phyloP scores from a whole-genome alignment of 2,329 filamentous ascomycete genomes.

The Magnaporthiopsis poae region DNA sequence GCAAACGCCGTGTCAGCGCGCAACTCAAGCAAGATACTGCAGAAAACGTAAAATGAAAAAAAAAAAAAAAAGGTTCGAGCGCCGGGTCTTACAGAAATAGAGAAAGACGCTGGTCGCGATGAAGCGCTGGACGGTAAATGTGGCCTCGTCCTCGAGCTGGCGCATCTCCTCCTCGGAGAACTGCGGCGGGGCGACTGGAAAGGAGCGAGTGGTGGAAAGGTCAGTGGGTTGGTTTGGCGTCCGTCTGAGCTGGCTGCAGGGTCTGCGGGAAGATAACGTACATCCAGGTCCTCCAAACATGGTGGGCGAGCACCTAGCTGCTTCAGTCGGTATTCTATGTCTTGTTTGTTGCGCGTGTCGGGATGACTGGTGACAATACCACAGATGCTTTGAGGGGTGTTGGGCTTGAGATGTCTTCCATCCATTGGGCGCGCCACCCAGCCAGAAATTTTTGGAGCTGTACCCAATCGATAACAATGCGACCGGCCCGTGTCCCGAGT shows the following conservation, averaged over 20 bases:
- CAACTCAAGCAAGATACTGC: background rate
- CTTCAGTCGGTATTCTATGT: background rate
- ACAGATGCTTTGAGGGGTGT: background rate
- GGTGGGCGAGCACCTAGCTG: constrained; percentile 18
- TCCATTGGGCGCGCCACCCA: no score
- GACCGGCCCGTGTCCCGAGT: background rate
- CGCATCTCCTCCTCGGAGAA: constrained; percentile 61
- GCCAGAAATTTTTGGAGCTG: background rate
- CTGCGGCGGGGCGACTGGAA: constrained; percentile 56
- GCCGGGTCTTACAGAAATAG: constrained; percentile 59
- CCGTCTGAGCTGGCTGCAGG: background rate
- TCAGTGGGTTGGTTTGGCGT: background rate
- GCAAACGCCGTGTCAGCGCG: background rate
- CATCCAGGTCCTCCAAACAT: constrained; percentile 57
- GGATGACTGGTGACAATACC: background rate
- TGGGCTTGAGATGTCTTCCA: background rate
- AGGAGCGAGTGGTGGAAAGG: background rate
- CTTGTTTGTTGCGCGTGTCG: background rate
- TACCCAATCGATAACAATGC: background rate
- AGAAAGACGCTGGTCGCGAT: constrained; percentile 56
- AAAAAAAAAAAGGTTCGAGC: background rate
- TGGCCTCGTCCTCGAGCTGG: constrained; percentile 58
- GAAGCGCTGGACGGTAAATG: constrained; percentile 57
- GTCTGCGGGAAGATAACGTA: background rate
- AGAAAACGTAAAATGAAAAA: background rate